A percentile compares a stretch with the other conserved stretches of the same genome.
These are phyloP conservation scores for Ceratobasidium sp. DNA, from an alignment of 1,284 basidiomycete genomes.

Conservation along the genomic window DNA sequence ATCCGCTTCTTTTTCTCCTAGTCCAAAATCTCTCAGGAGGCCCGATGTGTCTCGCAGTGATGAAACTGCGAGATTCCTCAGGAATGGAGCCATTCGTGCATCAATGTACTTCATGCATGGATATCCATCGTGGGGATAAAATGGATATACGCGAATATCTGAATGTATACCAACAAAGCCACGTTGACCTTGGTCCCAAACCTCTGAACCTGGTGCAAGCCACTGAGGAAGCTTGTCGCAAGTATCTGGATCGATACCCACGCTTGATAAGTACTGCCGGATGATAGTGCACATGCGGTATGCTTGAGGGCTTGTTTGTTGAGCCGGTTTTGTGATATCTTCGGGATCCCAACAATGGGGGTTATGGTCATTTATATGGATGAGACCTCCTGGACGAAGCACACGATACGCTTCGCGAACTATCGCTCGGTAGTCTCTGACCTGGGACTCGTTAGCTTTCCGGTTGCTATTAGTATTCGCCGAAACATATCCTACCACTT, in stretches of 20 bases:
- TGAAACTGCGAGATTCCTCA: neutral
- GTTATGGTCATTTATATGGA: neutral
- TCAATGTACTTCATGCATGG: neutral
- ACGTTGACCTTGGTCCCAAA: neutral
- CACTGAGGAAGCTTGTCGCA: neutral
- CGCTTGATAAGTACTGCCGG: neutral
- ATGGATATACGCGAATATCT: neutral
- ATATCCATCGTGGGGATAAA: neutral
- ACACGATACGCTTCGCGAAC: neutral
- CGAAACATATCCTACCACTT: neutral
- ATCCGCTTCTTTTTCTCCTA: neutral
- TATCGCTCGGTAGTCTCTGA: neutral
- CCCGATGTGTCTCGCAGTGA: neutral
- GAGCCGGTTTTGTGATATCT: neutral
- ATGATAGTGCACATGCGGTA: neutral
- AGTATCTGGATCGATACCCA: neutral
- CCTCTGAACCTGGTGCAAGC: neutral
- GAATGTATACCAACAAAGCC: neutral
- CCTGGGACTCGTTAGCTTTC: neutral
- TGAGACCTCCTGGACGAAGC: neutral
- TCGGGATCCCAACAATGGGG: neutral
- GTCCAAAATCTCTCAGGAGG: neutral
- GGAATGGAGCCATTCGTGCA: neutral
- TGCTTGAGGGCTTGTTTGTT: neutral
- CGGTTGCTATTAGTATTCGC: too few relatives aligned